Evolutionary conservation across 2,329 filamentous ascomycete genomes (phyloP).

Genomic region (Saccharata proteae): DNA sequence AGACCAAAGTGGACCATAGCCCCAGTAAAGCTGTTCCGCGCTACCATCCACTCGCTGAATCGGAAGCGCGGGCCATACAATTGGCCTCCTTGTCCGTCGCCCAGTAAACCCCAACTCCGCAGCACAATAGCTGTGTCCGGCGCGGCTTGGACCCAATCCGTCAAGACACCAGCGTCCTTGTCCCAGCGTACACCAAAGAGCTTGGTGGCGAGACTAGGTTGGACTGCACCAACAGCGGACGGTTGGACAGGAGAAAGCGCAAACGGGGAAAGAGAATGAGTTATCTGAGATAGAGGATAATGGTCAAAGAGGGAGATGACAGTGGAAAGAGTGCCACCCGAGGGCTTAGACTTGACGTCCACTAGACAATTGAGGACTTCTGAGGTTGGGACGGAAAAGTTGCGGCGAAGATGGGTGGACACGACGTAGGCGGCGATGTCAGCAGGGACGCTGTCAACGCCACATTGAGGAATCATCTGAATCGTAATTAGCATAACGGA

Average conservation of each 20-base stretch:
- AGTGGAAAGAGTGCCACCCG: slow-evolving; percentile 53
- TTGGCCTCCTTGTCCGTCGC: slow-evolving; percentile 13
- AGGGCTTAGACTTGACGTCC: slow-evolving; percentile 35
- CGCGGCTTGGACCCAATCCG: slow-evolving; percentile 39
- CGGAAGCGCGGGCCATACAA: slow-evolving; percentile 45
- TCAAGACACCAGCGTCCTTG: slow-evolving; percentile 46
- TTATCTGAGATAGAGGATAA: slow-evolving; percentile 35
- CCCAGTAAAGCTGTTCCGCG: slow-evolving; percentile 37
- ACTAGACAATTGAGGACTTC: slow-evolving; percentile 42
- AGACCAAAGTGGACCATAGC: slow-evolving; percentile 38
- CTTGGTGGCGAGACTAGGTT: slow-evolving; percentile 22
- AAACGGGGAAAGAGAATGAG: slow-evolving; percentile 38
- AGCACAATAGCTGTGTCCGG: slow-evolving; percentile 47
- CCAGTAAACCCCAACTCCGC: slow-evolving; percentile 45
- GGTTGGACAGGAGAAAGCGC: slow-evolving; percentile 35
- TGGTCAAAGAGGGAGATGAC: slow-evolving; percentile 44
- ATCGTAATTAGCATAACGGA: background rate
- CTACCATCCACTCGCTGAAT: slow-evolving; percentile 44
- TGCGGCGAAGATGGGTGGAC: slow-evolving; percentile 40
- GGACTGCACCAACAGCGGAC: slow-evolving; percentile 20
- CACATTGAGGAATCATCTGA: slow-evolving; percentile 47
- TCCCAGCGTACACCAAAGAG: slow-evolving; percentile 42
- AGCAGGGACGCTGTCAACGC: slow-evolving; percentile 49
- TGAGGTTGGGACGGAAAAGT: slow-evolving; percentile 36
- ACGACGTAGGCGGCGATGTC: slow-evolving; percentile 45